Conservation (phyloP, 257 asterid genomes). For the Paulownia fortunei region DNA sequence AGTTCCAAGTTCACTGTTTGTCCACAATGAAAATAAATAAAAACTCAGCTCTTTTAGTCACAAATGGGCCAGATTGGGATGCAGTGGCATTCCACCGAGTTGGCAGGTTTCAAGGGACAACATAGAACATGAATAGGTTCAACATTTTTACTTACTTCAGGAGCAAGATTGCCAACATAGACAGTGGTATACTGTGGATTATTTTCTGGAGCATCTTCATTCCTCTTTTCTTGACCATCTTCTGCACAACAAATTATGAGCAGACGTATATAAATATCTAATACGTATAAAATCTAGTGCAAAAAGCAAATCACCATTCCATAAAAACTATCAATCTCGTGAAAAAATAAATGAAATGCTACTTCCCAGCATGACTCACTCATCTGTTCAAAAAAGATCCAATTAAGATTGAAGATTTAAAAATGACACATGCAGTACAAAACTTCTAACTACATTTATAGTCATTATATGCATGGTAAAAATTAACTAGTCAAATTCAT, state of each 20-base stretch:
- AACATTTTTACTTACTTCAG: conserved; percentile 62
- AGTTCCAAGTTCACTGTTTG: conserved; percentile 12
- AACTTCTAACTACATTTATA: background rate
- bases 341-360: background rate
- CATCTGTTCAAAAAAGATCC: background rate
- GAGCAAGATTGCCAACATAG: conserved; percentile 89
- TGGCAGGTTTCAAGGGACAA: background rate
- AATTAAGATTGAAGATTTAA: background rate
- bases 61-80: background rate
- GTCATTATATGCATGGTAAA: background rate
- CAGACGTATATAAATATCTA: background rate
- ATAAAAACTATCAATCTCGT: background rate
- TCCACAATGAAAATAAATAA: background rate
- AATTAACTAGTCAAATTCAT: background rate
- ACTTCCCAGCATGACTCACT: conserved; percentile 5
- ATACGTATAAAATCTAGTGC: background rate
- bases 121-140: background rate
- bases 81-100: background rate
- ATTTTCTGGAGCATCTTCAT: conserved; percentile 82
- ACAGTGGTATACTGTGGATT: conserved; percentile 82
- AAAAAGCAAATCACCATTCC: background rate
- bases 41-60: background rate
- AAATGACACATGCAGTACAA: background rate
- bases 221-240: conserved; percentile 62
- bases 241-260: conserved; percentile 53